Evolutionary conservation across 2,329 filamentous ascomycete genomes (phyloP).

Genomic region (Aureobasidium sp.): DNA sequence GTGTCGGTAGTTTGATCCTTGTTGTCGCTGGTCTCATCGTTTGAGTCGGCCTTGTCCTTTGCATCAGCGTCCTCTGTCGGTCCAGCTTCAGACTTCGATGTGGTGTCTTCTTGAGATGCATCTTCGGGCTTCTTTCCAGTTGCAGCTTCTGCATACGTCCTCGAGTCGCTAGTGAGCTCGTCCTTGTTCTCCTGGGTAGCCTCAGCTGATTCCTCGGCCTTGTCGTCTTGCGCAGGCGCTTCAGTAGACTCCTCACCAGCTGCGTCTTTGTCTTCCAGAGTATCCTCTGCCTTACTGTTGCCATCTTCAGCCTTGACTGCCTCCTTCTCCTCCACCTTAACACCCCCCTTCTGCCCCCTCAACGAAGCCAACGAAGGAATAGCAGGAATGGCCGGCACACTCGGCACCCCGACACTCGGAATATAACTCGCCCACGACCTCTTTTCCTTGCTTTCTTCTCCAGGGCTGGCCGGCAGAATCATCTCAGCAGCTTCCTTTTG

Average conservation of each 20-base stretch:
- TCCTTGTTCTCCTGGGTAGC: not conserved
- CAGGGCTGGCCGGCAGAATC: not conserved
- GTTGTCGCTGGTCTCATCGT: not conserved
- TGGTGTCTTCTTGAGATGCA: not conserved
- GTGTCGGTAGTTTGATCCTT: not conserved
- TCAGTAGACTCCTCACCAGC: not conserved
- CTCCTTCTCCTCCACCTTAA: conserved; percentile 26
- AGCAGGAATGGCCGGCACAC: not conserved
- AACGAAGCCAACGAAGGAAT: conserved; percentile 21
- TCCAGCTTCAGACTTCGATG: conserved; percentile 29
- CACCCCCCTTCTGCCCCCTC: conserved; percentile 16
- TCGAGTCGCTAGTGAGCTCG: not conserved
- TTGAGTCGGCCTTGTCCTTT: no score
- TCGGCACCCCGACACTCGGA: conserved; percentile 17
- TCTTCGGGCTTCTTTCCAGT: not conserved
- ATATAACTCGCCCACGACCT: conserved; percentile 32
- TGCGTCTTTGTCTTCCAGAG: not conserved
- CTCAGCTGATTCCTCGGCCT: conserved; percentile 18
- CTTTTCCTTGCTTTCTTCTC: conserved; percentile 21
- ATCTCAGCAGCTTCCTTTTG: conserved; percentile 21
- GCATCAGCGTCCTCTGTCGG: not conserved
- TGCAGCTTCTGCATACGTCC: not conserved
- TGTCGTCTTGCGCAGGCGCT: not conserved
- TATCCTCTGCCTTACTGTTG: not conserved
- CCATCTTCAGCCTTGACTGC: not conserved